phyloP scores from a whole-genome alignment of 805 yeast species.

The Candida vaughaniae region DNA sequence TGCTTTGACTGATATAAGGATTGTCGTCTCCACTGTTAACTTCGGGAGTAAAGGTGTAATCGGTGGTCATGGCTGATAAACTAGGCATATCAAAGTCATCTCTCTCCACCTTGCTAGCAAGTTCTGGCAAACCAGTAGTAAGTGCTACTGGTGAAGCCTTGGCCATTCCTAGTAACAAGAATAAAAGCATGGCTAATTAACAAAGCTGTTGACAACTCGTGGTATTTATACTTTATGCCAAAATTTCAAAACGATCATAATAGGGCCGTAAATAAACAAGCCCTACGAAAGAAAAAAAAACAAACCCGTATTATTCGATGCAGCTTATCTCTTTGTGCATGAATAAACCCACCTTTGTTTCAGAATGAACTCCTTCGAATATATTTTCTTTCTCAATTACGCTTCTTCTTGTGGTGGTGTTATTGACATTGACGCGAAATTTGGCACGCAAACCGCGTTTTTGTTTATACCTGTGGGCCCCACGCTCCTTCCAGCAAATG shows the following conservation, averaged over 20 bases:
- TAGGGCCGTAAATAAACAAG: no score
- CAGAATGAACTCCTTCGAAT: slow-evolving; percentile 3
- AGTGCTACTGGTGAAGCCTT: not conserved
- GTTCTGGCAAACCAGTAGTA: not conserved
- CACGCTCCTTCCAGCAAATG: no score
- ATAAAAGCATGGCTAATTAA: no score
- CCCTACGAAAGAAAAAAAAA: slow-evolving; percentile 4
- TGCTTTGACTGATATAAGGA: slow-evolving; percentile 29
- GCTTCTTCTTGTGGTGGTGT: not conserved
- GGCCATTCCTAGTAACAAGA: no score
- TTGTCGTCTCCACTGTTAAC: slow-evolving; percentile 16
- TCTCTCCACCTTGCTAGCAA: no score
- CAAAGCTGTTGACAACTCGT: no score
- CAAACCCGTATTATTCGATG: slow-evolving; percentile 5
- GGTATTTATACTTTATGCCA: not conserved
- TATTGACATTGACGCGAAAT: slow-evolving; percentile 6
- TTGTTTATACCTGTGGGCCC: no score
- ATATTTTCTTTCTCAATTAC: not conserved
- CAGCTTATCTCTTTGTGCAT: slow-evolving; percentile 1
- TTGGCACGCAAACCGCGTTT: no score
- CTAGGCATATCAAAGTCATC: slow-evolving; percentile 6
- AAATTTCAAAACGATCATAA: no score
- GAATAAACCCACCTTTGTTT: not conserved
- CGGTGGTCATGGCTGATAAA: slow-evolving; percentile 6
- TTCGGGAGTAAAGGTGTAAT: slow-evolving; percentile 11